Evolutionary conservation across 179 eudicot genomes (phyloP).

Genomic region (Beta macrorhiza): DNA sequence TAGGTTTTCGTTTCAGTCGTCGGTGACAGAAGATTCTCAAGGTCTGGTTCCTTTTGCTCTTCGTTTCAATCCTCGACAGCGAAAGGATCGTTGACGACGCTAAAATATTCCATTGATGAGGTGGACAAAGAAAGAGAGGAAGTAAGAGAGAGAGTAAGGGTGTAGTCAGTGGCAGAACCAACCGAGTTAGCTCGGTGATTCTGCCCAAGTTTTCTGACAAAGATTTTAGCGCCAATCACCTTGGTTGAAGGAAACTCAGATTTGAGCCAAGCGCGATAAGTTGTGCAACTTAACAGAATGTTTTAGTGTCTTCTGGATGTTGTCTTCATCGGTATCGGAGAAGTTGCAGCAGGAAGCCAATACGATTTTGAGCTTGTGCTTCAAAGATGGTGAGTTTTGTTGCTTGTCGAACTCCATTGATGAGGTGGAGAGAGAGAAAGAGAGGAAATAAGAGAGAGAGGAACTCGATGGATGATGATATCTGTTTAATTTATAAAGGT

Average conservation of each 20-base stretch:
- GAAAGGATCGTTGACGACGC: too few species aligned
- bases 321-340: background rate
- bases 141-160: too few species aligned
- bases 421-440: background rate
- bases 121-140: too few species aligned
- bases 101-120: too few species aligned
- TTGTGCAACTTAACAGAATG: background rate
- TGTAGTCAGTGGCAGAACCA: slow-evolving; percentile 32
- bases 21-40: too few species aligned
- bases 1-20: too few species aligned
- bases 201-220: slow-evolving; percentile 18
- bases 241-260: slow-evolving; percentile 31
- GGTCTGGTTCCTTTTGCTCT: too few species aligned
- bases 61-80: too few species aligned
- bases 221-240: slow-evolving; percentile 19
- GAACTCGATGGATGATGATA: too few species aligned
- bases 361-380: background rate
- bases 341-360: slow-evolving; percentile 14
- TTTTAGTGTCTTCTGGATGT: slow-evolving; percentile 15
- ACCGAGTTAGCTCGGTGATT: slow-evolving; percentile 28
- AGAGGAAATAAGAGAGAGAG: background rate
- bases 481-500: too few species aligned
- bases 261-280: slow-evolving; percentile 28
- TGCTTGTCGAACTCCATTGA: slow-evolving; percentile 16
- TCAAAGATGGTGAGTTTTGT: background rate